Conservation (phyloP, 2,329 filamentous ascomycete genomes). For the Aspergillus hiratsukae region DNA sequence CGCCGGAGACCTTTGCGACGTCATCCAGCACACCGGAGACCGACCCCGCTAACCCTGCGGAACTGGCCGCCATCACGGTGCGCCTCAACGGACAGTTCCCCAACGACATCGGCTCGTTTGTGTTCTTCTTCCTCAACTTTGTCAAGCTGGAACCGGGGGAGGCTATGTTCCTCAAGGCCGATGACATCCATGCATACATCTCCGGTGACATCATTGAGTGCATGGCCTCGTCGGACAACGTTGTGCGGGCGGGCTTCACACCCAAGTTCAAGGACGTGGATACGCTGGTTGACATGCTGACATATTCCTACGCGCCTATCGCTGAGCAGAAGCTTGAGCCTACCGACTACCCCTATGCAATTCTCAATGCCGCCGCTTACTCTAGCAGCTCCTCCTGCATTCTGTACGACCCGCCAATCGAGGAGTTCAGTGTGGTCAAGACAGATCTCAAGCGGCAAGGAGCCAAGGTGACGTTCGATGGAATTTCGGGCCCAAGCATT, state of each 20-base stretch:
- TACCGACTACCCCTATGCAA: slow-evolving; percentile 77
- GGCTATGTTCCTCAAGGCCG: slow-evolving; percentile 91
- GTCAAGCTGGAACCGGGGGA: slow-evolving; percentile 83
- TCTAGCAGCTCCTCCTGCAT: slow-evolving; percentile 66
- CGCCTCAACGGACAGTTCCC: slow-evolving; percentile 82
- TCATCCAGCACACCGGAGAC: slow-evolving; percentile 28
- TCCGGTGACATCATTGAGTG: slow-evolving; percentile 87
- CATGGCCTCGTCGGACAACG: slow-evolving; percentile 98
- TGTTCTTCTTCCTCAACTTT: slow-evolving; percentile 96
- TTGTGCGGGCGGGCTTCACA: slow-evolving; percentile 93
- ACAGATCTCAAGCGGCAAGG: slow-evolving; percentile 65
- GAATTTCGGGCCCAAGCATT: slow-evolving; percentile 83
- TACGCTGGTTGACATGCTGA: slow-evolving; percentile 85
- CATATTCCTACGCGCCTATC: slow-evolving; percentile 92
- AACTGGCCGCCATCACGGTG: slow-evolving; percentile 70
- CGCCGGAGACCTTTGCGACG: slow-evolving; percentile 69
- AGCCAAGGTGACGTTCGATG: slow-evolving; percentile 83
- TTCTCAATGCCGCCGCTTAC: slow-evolving; percentile 77
- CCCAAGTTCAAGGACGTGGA: slow-evolving; percentile 97
- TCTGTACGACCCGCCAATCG: slow-evolving; percentile 92
- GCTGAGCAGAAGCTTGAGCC: slow-evolving; percentile 91
- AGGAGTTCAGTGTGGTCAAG: slow-evolving; percentile 89
- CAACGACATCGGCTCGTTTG: slow-evolving; percentile 85
- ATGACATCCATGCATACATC: slow-evolving; percentile 92
- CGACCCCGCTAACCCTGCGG: slow-evolving; percentile 43